Percentiles rank a stretch among this genome's conserved stretches.
These are phyloP conservation scores for Ogataea trehalophila DNA, from an alignment of 805 yeast species.

Conservation along the genomic window DNA sequence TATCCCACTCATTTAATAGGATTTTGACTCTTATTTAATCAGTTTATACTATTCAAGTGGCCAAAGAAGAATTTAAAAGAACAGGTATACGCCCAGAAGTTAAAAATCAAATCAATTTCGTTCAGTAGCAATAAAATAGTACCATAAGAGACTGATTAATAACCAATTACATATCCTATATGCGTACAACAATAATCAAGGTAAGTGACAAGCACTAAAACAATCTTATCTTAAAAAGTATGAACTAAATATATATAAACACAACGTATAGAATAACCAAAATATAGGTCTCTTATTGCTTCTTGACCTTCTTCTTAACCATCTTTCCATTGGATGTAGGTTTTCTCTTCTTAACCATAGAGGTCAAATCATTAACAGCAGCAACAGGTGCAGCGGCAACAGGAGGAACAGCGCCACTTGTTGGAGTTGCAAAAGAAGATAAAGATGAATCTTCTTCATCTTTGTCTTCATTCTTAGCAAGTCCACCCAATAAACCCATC, in stretches of 20 bases:
- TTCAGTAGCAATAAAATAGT: too few relatives aligned
- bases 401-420: slow-evolving; percentile 15
- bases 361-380: slow-evolving; percentile 56
- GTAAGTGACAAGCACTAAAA: too few relatives aligned
- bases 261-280: background rate
- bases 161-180: too few relatives aligned
- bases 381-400: slow-evolving; percentile 9
- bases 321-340: slow-evolving; percentile 12
- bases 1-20: too few relatives aligned
- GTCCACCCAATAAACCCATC: slow-evolving; percentile 53
- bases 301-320: slow-evolving; percentile 14
- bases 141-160: too few relatives aligned
- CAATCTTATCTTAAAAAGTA: too few relatives aligned
- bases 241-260: background rate
- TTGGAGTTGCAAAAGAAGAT: background rate
- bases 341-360: slow-evolving; percentile 52
- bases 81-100: too few relatives aligned
- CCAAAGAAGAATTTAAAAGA: too few relatives aligned
- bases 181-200: too few relatives aligned
- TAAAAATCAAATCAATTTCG: too few relatives aligned
- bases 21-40: too few relatives aligned
- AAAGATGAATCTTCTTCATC: slow-evolving; percentile 14
- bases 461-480: slow-evolving; percentile 22
- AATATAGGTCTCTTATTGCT: background rate
- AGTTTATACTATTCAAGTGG: too few relatives aligned